These are phyloP conservation scores for Testicularia cyperi DNA, from an alignment of 1,284 basidiomycete genomes.

Conservation along the genomic window DNA sequence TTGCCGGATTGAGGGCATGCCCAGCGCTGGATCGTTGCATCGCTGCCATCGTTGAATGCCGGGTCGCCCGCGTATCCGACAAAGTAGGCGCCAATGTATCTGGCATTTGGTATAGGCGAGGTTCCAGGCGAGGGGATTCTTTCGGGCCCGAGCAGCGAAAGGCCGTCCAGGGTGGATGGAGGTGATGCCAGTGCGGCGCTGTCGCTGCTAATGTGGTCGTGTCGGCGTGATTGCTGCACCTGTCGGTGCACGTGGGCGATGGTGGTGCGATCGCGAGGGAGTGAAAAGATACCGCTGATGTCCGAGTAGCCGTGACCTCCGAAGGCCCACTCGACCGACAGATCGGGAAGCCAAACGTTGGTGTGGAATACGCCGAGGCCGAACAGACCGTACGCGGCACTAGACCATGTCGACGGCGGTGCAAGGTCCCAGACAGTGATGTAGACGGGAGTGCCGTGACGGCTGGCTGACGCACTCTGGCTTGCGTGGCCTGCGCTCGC, in stretches of 20 bases:
- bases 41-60: background rate
- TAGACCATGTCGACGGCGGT: constrained; percentile 5
- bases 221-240: background rate
- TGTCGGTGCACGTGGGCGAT: background rate
- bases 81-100: constrained; percentile 13
- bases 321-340: constrained; percentile 13
- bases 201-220: too few relatives aligned
- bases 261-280: constrained; percentile 9
- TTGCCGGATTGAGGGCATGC: constrained; percentile 4
- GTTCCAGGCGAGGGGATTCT: constrained; percentile 8
- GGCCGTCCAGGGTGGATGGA: constrained; percentile 6
- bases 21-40: background rate
- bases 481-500: too few relatives aligned
- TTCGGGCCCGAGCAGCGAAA: constrained; percentile 10
- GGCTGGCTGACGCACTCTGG: too few relatives aligned
- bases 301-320: constrained; percentile 12
- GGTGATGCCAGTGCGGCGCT: background rate
- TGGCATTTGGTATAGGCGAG: constrained; percentile 6
- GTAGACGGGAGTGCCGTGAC: constrained; percentile 14
- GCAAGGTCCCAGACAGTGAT: constrained; percentile 20
- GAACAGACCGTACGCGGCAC: constrained; percentile 1
- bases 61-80: constrained; percentile 11
- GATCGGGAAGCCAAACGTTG: constrained; percentile 14
- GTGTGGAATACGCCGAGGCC: constrained; percentile 22
- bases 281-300: constrained; percentile 14